Percentiles rank a stretch among this genome's conserved stretches.
phyloP scores from a whole-genome alignment of 257 asterid genomes.

The Gentiana macrophylla region DNA sequence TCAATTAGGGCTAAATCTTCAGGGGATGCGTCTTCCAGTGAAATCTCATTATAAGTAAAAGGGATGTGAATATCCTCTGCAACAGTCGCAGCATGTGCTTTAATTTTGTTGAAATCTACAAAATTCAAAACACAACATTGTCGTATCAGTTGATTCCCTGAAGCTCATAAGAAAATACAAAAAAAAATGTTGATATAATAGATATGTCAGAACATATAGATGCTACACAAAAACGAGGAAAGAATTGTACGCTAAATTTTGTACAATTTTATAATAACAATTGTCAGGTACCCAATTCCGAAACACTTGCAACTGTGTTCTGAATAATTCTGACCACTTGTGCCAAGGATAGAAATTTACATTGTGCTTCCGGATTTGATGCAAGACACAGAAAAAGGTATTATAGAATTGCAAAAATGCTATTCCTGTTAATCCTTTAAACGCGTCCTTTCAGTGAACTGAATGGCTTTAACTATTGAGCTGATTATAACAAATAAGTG shows the following conservation, averaged over 20 bases:
- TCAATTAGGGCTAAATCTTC: conserved; percentile 66
- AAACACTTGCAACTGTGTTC: no score
- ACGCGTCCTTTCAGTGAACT: no score
- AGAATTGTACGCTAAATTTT: neutral
- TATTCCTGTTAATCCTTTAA: no score
- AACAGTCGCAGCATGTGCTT: conserved; percentile 57
- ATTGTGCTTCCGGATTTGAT: no score
- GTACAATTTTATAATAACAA: conserved; percentile 1
- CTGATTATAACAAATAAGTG: no score
- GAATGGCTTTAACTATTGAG: no score
- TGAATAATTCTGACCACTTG: no score
- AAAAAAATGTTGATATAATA: neutral
- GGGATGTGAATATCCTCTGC: conserved; percentile 64
- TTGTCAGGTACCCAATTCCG: neutral
- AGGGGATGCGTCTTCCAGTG: conserved; percentile 43
- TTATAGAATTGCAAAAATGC: no score
- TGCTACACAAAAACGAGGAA: neutral
- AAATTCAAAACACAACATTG: neutral
- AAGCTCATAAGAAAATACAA: neutral
- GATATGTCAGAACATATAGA: neutral
- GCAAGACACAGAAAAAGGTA: no score
- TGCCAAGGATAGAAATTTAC: no score
- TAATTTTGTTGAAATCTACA: conserved; percentile 79
- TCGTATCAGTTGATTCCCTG: neutral
- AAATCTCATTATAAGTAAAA: conserved; percentile 47